A percentile compares a stretch with the other conserved stretches of the same genome.
phyloP scores from a whole-genome alignment of 2,329 filamentous ascomycete genomes.

The Neonectria faginata region DNA sequence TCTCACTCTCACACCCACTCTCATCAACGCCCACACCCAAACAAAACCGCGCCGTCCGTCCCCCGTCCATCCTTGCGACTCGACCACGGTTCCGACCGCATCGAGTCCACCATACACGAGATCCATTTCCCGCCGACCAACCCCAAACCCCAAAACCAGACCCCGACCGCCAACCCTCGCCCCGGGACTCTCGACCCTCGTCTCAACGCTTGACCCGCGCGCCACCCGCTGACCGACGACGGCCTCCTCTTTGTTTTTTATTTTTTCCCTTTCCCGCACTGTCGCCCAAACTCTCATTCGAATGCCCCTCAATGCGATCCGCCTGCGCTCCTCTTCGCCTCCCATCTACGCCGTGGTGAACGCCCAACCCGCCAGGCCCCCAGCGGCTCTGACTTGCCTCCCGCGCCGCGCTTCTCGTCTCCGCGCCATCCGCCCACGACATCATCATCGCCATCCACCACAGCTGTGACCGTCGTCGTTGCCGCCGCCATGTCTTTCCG shows the following conservation, averaged over 20 bases:
- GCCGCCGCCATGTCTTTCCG: constrained; percentile 69
- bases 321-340: constrained; percentile 37
- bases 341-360: constrained; percentile 44
- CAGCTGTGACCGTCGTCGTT: constrained; percentile 14
- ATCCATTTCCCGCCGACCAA: constrained; percentile 39
- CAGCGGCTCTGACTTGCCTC: constrained; percentile 35
- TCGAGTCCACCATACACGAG: constrained; percentile 41
- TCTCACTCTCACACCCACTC: constrained; percentile 21
- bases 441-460: constrained; percentile 25
- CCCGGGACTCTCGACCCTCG: constrained; percentile 23
- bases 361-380: constrained; percentile 41
- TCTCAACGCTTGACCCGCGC: constrained; percentile 23
- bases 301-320: constrained; percentile 45
- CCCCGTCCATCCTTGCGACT: constrained; percentile 30
- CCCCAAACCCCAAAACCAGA: constrained; percentile 21
- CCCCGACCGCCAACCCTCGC: constrained; percentile 33
- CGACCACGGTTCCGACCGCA: constrained; percentile 34
- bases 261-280: constrained; percentile 23
- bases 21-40: constrained; percentile 32
- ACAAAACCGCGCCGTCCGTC: constrained; percentile 34
- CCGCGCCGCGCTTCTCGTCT: constrained; percentile 23
- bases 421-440: constrained; percentile 24
- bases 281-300: constrained; percentile 14
- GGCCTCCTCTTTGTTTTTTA: constrained; percentile 24
- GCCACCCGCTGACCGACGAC: constrained; percentile 29